These are phyloP conservation scores for Parachaetomium inaequale DNA, from an alignment of 495 filamentous ascomycete species.

Conservation along the genomic window DNA sequence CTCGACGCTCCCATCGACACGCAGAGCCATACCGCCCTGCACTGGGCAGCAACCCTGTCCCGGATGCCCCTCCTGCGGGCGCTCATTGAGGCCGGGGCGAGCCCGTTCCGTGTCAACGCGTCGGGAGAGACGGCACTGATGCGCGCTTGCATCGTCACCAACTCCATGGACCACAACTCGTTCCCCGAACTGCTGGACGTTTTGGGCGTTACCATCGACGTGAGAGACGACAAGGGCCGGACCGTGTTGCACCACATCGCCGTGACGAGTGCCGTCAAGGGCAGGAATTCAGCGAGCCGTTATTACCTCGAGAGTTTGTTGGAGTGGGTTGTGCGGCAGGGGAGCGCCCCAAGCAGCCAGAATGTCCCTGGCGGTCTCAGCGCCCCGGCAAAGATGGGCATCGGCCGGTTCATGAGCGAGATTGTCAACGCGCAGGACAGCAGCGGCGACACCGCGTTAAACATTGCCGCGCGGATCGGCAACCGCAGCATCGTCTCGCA, in stretches of 20 bases:
- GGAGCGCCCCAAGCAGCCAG: slow-evolving; percentile 61
- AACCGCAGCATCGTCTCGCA: slow-evolving; percentile 90
- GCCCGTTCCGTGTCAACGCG: slow-evolving; percentile 79
- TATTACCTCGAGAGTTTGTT: slow-evolving; percentile 92
- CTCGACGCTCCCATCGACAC: slow-evolving; percentile 87
- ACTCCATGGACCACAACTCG: slow-evolving; percentile 79
- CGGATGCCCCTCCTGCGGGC: slow-evolving; percentile 73
- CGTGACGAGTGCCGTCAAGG: slow-evolving; percentile 87
- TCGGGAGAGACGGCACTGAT: slow-evolving; percentile 89
- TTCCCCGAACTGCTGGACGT: slow-evolving; percentile 82
- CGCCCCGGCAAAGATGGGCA: slow-evolving; percentile 62
- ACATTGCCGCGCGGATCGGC: slow-evolving; percentile 84
- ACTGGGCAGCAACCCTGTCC: slow-evolving; percentile 97
- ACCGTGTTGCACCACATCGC: slow-evolving; percentile 96
- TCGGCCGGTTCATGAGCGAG: slow-evolving; percentile 89
- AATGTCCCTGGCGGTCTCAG: slow-evolving; percentile 29
- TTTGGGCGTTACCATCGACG: slow-evolving; percentile 84
- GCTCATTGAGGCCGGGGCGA: slow-evolving; percentile 77
- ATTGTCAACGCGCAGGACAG: slow-evolving; percentile 92
- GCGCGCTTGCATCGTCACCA: slow-evolving; percentile 80
- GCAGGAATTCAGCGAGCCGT: slow-evolving; percentile 74
- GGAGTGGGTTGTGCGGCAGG: slow-evolving; percentile 87
- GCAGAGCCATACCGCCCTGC: slow-evolving; percentile 81
- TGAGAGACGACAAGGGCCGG: slow-evolving; percentile 80
- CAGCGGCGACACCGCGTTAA: slow-evolving; percentile 89